A percentile compares a stretch with the other conserved stretches of the same genome.
These are phyloP conservation scores for Theileria orientalis DNA, from an alignment of 169 alveolate species.

Conservation along the genomic window DNA sequence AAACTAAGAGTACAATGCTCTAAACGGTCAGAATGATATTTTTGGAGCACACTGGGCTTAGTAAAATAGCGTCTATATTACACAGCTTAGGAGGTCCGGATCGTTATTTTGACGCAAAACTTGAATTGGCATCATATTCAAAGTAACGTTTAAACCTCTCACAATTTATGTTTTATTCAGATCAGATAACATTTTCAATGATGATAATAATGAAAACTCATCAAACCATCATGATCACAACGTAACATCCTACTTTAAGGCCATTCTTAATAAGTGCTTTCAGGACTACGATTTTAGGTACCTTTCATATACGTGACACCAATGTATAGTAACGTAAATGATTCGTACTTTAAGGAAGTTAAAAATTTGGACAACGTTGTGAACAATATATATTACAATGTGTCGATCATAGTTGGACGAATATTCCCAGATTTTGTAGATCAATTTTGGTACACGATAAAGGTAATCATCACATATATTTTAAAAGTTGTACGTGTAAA, in stretches of 20 bases:
- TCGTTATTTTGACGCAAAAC: constrained; percentile 56
- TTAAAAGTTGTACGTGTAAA: background rate
- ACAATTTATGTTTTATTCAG: background rate
- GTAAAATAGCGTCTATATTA: constrained; percentile 42
- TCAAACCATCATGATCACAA: background rate
- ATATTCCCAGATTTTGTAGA: constrained; percentile 67
- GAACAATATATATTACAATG: constrained; percentile 69
- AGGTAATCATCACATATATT: too few relatives aligned
- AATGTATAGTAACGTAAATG: constrained; percentile 37
- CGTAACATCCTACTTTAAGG: constrained; percentile 19
- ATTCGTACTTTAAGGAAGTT: constrained; percentile 66
- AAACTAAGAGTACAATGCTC: background rate
- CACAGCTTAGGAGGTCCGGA: constrained; percentile 63
- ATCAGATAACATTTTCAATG: constrained; percentile 4
- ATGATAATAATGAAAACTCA: constrained; percentile 13
- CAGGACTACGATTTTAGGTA: constrained; percentile 77
- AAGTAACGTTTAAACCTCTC: constrained; percentile 10
- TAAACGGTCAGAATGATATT: constrained; percentile 42
- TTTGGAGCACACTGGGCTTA: constrained; percentile 47
- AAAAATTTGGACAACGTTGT: constrained; percentile 68
- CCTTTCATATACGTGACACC: background rate
- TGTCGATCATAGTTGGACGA: constrained; percentile 68
- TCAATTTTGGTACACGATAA: constrained; percentile 71
- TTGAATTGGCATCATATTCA: constrained; percentile 56
- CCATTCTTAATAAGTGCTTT: constrained; percentile 68